Evolutionary conservation across 1,284 basidiomycete genomes (phyloP).

Genomic region (Austroboletus niveus): DNA sequence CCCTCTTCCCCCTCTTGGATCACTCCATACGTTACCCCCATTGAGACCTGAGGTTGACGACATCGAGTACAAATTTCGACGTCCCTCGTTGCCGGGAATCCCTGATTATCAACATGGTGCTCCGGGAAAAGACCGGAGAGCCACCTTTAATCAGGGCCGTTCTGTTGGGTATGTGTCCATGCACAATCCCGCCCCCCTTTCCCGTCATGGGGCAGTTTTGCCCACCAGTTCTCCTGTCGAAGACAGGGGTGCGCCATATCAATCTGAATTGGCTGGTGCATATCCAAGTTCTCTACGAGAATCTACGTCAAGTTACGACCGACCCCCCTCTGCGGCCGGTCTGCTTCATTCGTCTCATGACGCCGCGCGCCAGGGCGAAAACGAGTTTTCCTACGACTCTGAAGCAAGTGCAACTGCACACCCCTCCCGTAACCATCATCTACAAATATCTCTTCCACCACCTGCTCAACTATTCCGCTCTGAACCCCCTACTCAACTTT

Average conservation of each 20-base stretch:
- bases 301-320: constrained; percentile 15
- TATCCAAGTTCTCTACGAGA: constrained; percentile 22
- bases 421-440: constrained; percentile 11
- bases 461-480: constrained; percentile 31
- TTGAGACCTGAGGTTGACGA: constrained; percentile 27
- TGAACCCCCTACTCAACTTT: constrained; percentile 31
- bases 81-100: constrained; percentile 27
- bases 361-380: constrained; percentile 6
- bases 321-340: constrained; percentile 17
- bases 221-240: constrained; percentile 8
- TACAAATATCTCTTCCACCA: constrained; percentile 33
- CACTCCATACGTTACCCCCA: constrained; percentile 28
- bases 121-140: constrained; percentile 14
- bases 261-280: constrained; percentile 14
- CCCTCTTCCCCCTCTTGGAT: constrained; percentile 22
- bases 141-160: constrained; percentile 16
- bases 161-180: constrained; percentile 13
- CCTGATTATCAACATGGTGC: constrained; percentile 8
- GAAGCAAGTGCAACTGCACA: constrained; percentile 4
- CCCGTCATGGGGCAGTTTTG: constrained; percentile 6
- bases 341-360: constrained; percentile 13
- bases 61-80: constrained; percentile 32
- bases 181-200: not conserved
- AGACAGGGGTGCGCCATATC: constrained; percentile 17
- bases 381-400: constrained; percentile 10